phyloP scores from a whole-genome alignment of 345 rosid genomes.

The Geranium brycei region DNA sequence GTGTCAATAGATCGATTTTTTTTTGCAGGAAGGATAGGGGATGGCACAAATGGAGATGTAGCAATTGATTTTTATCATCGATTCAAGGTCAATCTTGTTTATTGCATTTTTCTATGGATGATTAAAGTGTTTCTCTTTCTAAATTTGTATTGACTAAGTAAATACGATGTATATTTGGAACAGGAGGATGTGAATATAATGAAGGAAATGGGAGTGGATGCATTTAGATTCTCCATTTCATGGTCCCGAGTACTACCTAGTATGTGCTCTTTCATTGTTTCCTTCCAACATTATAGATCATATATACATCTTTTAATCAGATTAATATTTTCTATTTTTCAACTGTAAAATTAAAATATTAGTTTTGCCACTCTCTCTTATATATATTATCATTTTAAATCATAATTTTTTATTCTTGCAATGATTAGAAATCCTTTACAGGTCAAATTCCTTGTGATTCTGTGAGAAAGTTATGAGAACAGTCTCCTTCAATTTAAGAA shows the following conservation, averaged over 20 bases:
- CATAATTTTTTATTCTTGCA: too few species aligned
- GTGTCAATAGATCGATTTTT: too few species aligned
- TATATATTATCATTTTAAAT: too few species aligned
- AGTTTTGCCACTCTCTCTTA: too few species aligned
- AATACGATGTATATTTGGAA: not conserved
- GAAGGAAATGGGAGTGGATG: constrained; percentile 20
- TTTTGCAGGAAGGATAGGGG: constrained; percentile 11
- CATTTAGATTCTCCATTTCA: constrained; percentile 21
- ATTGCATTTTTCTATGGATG: not conserved
- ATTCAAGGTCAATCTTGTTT: constrained; percentile 6
- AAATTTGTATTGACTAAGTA: too few species aligned
- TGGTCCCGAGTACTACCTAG: constrained; percentile 25
- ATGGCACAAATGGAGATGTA: constrained; percentile 9
- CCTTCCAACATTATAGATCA: too few species aligned
- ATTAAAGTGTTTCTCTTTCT: not conserved
- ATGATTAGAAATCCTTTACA: too few species aligned
- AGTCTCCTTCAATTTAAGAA: too few species aligned
- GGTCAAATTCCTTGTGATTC: too few species aligned
- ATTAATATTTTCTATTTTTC: too few species aligned
- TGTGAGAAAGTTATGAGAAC: too few species aligned
- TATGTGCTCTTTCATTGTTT: constrained; percentile 6
- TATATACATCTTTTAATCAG: not conserved
- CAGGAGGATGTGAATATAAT: constrained; percentile 20
- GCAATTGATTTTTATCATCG: constrained; percentile 20
- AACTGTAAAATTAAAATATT: too few species aligned